Conservation (phyloP, 2,329 filamentous ascomycete species). For the Cordyceps militaris region DNA sequence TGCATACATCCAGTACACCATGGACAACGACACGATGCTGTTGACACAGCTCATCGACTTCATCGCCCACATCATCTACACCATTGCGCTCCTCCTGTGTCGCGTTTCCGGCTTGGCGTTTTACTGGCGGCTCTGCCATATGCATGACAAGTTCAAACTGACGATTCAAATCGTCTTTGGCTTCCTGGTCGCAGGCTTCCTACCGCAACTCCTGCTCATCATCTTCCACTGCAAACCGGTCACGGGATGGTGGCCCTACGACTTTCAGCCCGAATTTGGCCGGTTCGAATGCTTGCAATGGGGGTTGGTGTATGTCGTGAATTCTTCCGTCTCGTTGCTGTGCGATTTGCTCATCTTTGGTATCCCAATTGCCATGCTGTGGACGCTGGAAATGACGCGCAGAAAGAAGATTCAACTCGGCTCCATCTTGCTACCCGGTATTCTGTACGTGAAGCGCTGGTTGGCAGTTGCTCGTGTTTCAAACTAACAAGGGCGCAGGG, state of each 20-base stretch:
- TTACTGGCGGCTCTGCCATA: conserved; percentile 38
- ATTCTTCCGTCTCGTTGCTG: conserved; percentile 40
- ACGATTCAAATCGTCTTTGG: conserved; percentile 30
- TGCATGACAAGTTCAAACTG: conserved; percentile 28
- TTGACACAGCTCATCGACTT: conserved; percentile 42
- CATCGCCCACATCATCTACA: conserved; percentile 44
- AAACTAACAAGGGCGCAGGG: conserved; percentile 25
- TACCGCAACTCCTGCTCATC: conserved; percentile 42
- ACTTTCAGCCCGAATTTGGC: conserved; percentile 34
- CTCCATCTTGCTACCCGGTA: conserved; percentile 41
- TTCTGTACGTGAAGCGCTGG: conserved; percentile 30
- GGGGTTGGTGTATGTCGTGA: conserved; percentile 45
- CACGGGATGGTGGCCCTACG: conserved; percentile 45
- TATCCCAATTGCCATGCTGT: conserved; percentile 42
- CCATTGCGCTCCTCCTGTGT: conserved; percentile 40
- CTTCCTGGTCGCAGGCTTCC: conserved; percentile 34
- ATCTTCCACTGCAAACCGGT: conserved; percentile 46
- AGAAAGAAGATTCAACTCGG: conserved; percentile 40
- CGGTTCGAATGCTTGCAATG: conserved; percentile 40
- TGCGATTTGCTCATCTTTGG: conserved; percentile 45
- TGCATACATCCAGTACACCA: conserved; percentile 39
- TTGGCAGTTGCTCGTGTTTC: no score
- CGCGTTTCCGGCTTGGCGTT: conserved; percentile 46
- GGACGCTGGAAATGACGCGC: conserved; percentile 35
- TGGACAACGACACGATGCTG: conserved; percentile 33